Evolutionary conservation across 2,329 filamentous ascomycete genomes (phyloP), one percentile per base, ranked within the genome.

Genomic region (Beauveria asiatica): DNA sequence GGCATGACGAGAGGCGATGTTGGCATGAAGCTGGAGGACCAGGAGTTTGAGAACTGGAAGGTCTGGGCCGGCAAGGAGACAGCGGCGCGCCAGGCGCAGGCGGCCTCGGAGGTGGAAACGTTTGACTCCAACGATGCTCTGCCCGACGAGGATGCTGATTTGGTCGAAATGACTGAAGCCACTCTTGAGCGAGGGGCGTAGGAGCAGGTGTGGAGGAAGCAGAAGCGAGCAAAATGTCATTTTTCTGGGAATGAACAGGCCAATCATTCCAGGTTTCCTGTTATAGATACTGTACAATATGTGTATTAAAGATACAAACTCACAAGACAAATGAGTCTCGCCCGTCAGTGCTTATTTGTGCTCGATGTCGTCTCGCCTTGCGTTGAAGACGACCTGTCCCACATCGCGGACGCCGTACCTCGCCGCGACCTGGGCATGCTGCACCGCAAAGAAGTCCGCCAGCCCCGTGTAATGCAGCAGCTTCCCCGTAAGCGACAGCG

Each of bases 21-120:
- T 60, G 86, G 90, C 65, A 89, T 94, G 84, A 78, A 86, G 63
- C 80, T 96, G 57, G 94, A 99, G 75, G 86, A 95, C 74, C 75
- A 81, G 67, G 79, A 85, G 62, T 96, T 86, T 73, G 90, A 97
- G 74, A 77, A 79, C 64, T 99, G 94, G 94, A 93, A 92, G 80
- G 69, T 69, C 27, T 96, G 91, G 89, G 91, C 92, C 3, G 69
- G 69, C 53, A 74, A 73, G 63, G 72, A 83, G 69, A 74, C 78
- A 57, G 72, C 71, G 60, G 72, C 70, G 60, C 65, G 75, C 51
- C 74, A 79, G 62, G 69, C 74, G 41, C 68, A 70, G 57, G 74
- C 72, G 61, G 75, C 70, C 53, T 70, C 74, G 5, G 75, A 76
- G 27, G 76, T 81, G 61, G 73, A 75, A 52, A 74, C 70, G 41